Conservation (phyloP, 2,329 filamentous ascomycete genomes). For the Acephala macrosclerotiorum region DNA sequence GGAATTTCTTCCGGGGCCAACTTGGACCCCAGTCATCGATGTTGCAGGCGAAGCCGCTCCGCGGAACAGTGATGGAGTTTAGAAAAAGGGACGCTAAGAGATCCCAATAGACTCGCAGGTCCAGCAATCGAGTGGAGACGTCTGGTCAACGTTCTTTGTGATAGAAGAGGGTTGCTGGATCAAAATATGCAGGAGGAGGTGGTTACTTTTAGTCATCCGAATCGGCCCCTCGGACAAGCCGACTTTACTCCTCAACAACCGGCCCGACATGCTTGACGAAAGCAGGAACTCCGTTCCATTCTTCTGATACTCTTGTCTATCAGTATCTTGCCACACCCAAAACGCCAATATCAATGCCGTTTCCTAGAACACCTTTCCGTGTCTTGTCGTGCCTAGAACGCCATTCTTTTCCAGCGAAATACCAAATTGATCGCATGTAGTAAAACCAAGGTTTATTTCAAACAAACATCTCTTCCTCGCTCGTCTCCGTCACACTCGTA, state of each 20-base stretch:
- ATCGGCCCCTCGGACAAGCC: neutral
- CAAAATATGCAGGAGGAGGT: neutral
- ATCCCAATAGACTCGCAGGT: neutral
- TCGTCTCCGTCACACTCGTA: slow-evolving; percentile 34
- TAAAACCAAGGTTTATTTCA: slow-evolving; percentile 9
- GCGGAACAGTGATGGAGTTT: too few species aligned
- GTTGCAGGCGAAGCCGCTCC: too few species aligned
- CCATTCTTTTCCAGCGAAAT: neutral
- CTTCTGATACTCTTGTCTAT: slow-evolving; percentile 8
- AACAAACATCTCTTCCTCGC: slow-evolving; percentile 38
- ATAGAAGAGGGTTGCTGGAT: neutral
- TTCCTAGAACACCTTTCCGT: neutral
- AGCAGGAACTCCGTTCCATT: neutral
- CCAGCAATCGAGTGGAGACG: neutral
- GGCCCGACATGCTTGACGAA: neutral
- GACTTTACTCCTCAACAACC: neutral
- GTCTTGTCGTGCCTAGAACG: neutral
- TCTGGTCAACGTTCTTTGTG: neutral
- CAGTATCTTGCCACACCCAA: neutral
- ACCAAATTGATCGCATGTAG: too few species aligned
- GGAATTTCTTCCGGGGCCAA: too few species aligned
- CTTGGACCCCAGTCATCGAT: too few species aligned
- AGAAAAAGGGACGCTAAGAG: neutral
- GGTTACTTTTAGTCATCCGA: neutral
- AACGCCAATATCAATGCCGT: slow-evolving; percentile 5